Evolutionary conservation across 805 yeast species (phyloP), one percentile per base, ranked within the genome.

Genomic region (Metschnikowia cubensis): DNA sequence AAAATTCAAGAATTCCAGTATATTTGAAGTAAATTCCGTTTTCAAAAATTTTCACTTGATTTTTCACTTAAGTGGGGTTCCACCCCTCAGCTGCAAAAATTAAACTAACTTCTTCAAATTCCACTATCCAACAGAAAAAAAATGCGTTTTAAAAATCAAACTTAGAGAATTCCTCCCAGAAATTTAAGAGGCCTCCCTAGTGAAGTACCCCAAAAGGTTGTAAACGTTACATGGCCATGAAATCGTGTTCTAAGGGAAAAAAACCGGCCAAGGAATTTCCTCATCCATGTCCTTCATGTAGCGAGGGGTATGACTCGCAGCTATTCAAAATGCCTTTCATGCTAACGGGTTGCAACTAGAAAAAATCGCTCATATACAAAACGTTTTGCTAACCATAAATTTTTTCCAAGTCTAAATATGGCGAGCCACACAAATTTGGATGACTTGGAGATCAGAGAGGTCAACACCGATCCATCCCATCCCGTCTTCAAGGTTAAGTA

Each of bases 401-500:
- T 32, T 29, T 20, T 20, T 14, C 25, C 45, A n/a, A n/a, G 18
- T 35, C 33, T 25, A 6, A 25, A 15, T 7, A 46, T 46, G 49
- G 41, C 36, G 7, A 35, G 17, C 25, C 46, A 43, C 33, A 43
- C 39, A 6, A 43, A 35, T 25, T 25, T 35, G 18, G 46, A 43
- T 22, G 39, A 43, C 32, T 48, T 52, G 42, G 60, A 61, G 37
- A 60, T 63, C 35, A 56, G 64, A 35, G 64, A 60, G 38, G 67
- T 62, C 47, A 56, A 57, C 18, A 59, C 50, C 11, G 69, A 66
- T 42, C 37, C 59, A 33, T 65, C 64, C 17, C 71, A 68, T 44
- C 68, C 70, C 6, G 62, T 64, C 33, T 71, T 69, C 58, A 66
- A 62, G 41, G 65, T 73, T 50, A 63, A 60, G 43, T 72, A 70